phyloP scores from a whole-genome alignment of 176 grass and related monocot genomes.

The Triticum urartu region DNA sequence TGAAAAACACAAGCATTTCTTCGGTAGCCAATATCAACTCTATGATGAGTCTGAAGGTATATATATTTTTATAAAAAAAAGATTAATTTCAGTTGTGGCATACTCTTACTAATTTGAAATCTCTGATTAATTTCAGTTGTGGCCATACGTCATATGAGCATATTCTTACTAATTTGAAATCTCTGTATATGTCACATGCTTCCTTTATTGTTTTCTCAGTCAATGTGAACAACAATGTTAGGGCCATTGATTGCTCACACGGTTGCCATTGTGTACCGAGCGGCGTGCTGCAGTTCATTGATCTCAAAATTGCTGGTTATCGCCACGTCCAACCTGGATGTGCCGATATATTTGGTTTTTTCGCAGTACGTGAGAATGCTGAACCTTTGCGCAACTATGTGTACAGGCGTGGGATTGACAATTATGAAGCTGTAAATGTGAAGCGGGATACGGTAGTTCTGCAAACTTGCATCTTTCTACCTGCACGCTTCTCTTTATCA shows the following conservation, averaged over 20 bases:
- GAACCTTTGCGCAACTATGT: neutral
- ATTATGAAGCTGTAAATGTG: neutral
- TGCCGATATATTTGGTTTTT: too few species aligned
- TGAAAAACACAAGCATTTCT: neutral
- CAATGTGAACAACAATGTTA: neutral
- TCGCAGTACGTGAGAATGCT: too few species aligned
- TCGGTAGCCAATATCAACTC: neutral
- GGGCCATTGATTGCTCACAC: constrained; percentile 15
- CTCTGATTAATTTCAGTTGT: neutral
- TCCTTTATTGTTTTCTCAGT: constrained; percentile 15
- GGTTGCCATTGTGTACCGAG: neutral
- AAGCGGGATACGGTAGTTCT: neutral
- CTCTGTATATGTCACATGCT: neutral
- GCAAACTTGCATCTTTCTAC: neutral
- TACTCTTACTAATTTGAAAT: neutral
- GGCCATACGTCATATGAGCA: neutral
- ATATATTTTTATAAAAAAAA: neutral
- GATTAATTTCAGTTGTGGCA: neutral
- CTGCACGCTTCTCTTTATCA: neutral
- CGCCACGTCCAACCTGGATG: too few species aligned
- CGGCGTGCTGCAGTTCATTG: constrained; percentile 7
- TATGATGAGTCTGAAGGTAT: constrained; percentile 27
- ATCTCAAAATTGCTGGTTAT: too few species aligned
- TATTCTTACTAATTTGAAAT: neutral
- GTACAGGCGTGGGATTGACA: too few species aligned